phyloP scores from a whole-genome alignment of 306 rosid genomes.

The Carpinus fangiana region DNA sequence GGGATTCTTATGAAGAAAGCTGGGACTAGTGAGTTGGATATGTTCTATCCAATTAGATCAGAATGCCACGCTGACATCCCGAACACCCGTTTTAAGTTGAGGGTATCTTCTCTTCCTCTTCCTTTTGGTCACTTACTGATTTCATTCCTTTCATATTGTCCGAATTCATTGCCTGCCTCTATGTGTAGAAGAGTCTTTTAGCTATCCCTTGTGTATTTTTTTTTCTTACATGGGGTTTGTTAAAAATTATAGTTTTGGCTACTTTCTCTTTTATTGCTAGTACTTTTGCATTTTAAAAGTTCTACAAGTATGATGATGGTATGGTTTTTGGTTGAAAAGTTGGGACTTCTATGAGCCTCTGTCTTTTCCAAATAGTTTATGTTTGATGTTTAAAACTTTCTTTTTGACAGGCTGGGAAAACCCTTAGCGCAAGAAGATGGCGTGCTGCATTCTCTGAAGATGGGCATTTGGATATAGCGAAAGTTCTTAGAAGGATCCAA shows the following conservation, averaged over 20 bases:
- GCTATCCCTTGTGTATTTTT: background rate
- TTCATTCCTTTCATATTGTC: background rate
- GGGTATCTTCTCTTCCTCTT: constrained; percentile 46
- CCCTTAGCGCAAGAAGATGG: constrained; percentile 91
- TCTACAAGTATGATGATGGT: background rate
- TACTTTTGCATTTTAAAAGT: background rate
- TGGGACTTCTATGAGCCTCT: background rate
- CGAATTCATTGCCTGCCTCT: background rate
- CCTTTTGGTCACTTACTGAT: background rate
- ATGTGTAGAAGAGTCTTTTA: too few species aligned
- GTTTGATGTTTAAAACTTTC: constrained; percentile 14
- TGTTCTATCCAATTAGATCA: constrained; percentile 46
- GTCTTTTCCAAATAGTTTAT: background rate
- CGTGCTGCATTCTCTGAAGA: constrained; percentile 71
- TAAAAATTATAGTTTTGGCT: background rate
- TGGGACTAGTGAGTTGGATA: constrained; percentile 45
- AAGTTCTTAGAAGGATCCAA: constrained; percentile 84
- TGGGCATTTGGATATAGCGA: constrained; percentile 86
- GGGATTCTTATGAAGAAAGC: constrained; percentile 32
- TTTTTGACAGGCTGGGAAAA: constrained; percentile 80
- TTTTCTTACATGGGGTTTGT: background rate
- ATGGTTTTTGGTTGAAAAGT: background rate
- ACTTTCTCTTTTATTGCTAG: background rate
- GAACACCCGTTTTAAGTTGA: constrained; percentile 73
- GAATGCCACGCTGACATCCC: constrained; percentile 57